Evolutionary conservation across 768 basidiomycete genomes (phyloP).

Genomic region (Lactarius hatsudake): DNA sequence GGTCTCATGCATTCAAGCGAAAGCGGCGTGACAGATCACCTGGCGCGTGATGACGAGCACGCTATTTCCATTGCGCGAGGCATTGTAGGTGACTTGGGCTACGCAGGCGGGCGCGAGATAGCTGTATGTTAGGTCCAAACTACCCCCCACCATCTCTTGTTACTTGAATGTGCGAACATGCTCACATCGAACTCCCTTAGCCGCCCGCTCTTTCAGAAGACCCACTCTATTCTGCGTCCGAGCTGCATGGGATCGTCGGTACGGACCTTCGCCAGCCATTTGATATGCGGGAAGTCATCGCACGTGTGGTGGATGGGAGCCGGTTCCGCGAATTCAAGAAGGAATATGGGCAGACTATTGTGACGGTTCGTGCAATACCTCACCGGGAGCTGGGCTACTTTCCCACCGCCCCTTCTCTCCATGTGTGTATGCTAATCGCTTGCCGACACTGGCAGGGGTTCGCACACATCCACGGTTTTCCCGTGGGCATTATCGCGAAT

Average conservation of each 20-base stretch:
- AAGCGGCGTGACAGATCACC: constrained; percentile 87
- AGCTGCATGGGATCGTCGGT: constrained; percentile 89
- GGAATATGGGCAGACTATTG: constrained; percentile 87
- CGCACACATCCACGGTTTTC: constrained; percentile 83
- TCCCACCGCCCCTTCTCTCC: constrained; percentile 4
- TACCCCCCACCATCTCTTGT: background rate
- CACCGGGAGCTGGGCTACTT: background rate
- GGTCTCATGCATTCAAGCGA: constrained; percentile 90
- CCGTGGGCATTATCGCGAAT: constrained; percentile 91
- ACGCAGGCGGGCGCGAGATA: constrained; percentile 49
- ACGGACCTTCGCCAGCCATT: constrained; percentile 86
- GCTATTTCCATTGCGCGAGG: constrained; percentile 77
- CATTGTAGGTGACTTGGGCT: constrained; percentile 75
- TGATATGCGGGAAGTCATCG: constrained; percentile 93
- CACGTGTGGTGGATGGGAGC: constrained; percentile 88
- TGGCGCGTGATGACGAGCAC: constrained; percentile 82
- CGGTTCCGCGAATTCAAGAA: constrained; percentile 94
- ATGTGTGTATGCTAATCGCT: background rate
- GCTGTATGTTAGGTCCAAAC: constrained; percentile 41
- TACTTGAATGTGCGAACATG: constrained; percentile 14
- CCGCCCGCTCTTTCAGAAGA: constrained; percentile 60
- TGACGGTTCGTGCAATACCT: constrained; percentile 58
- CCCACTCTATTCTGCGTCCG: constrained; percentile 75
- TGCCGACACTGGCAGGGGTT: constrained; percentile 60
- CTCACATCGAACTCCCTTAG: constrained; percentile 31